Evolutionary conservation across 139 green algal species (phyloP).

Genomic region (Coelastrella sp.): DNA sequence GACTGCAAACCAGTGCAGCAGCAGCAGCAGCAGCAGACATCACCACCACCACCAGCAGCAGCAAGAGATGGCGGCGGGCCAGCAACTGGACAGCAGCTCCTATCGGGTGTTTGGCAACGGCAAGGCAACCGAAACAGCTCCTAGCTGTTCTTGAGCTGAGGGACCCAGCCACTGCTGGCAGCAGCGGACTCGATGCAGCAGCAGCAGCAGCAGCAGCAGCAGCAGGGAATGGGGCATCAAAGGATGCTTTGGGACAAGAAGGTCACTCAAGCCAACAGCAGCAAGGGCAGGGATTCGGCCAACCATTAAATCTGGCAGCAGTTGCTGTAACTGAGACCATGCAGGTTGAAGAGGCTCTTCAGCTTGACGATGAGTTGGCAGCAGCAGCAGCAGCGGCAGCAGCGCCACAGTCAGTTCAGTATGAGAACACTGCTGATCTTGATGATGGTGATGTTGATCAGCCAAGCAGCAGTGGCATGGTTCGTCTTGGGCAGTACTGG

Average conservation of each 20-base stretch:
- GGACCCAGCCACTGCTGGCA: not conserved
- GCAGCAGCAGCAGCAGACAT: not conserved
- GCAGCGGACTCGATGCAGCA: not conserved
- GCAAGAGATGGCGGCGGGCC: not conserved
- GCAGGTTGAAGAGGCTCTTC: too few relatives aligned
- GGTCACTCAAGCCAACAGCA: too few relatives aligned
- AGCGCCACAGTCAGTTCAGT: too few relatives aligned
- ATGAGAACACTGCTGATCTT: not conserved
- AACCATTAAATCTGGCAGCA: too few relatives aligned
- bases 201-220: not conserved
- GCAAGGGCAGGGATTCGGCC: too few relatives aligned
- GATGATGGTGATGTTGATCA: not conserved
- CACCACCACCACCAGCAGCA: not conserved
- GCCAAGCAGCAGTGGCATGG: too few relatives aligned
- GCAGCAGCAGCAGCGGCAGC: not conserved
- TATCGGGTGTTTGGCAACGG: conserved; percentile 58
- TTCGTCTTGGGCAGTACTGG: not conserved
- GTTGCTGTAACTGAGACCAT: too few relatives aligned
- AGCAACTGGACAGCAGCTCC: conserved; percentile 60
- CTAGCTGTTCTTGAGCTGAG: not conserved
- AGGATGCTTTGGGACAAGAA: too few relatives aligned
- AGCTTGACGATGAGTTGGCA: too few relatives aligned
- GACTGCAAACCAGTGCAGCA: not conserved
- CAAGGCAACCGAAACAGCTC: not conserved
- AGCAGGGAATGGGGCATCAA: not conserved